phyloP scores from a whole-genome alignment of 768 basidiomycete genomes.

The Boletus rufocinnamomeus region DNA sequence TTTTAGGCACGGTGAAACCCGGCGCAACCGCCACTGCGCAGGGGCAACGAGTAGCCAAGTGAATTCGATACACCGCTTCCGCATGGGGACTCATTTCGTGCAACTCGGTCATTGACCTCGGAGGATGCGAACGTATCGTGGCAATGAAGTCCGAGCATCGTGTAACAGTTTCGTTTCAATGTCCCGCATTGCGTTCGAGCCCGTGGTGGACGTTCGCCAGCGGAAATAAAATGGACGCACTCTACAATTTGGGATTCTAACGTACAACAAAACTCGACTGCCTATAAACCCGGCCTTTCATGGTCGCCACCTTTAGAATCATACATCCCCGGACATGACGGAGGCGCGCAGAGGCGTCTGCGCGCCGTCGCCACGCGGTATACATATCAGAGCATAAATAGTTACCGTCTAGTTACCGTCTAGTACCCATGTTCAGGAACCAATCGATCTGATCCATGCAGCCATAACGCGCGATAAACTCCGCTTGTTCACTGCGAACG shows the following conservation, averaged over 20 bases:
- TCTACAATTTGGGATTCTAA: not conserved
- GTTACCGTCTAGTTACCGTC: slow-evolving; percentile 2
- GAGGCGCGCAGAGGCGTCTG: not conserved
- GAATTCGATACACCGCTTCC: too few relatives aligned
- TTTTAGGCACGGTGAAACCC: too few relatives aligned
- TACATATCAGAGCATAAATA: slow-evolving; percentile 4
- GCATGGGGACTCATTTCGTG: too few relatives aligned
- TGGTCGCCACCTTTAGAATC: not conserved
- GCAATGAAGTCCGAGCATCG: too few relatives aligned
- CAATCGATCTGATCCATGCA: slow-evolving; percentile 25
- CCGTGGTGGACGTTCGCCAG: not conserved
- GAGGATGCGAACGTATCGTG: too few relatives aligned
- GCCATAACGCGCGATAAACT: slow-evolving; percentile 19
- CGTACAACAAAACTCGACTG: not conserved
- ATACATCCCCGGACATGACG: not conserved
- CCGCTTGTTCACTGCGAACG: slow-evolving; percentile 20
- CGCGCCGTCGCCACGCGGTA: not conserved
- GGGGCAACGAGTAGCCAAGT: too few relatives aligned
- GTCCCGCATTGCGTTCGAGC: not conserved
- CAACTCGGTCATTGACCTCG: too few relatives aligned
- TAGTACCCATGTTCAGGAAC: slow-evolving; percentile 1
- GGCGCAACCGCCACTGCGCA: too few relatives aligned
- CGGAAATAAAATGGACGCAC: slow-evolving; percentile 2
- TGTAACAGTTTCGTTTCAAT: not conserved
- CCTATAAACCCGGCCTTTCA: not conserved